These are phyloP conservation scores for Chrysoporthe puriensis DNA, from an alignment of 2,329 filamentous ascomycete species.

Conservation along the genomic window DNA sequence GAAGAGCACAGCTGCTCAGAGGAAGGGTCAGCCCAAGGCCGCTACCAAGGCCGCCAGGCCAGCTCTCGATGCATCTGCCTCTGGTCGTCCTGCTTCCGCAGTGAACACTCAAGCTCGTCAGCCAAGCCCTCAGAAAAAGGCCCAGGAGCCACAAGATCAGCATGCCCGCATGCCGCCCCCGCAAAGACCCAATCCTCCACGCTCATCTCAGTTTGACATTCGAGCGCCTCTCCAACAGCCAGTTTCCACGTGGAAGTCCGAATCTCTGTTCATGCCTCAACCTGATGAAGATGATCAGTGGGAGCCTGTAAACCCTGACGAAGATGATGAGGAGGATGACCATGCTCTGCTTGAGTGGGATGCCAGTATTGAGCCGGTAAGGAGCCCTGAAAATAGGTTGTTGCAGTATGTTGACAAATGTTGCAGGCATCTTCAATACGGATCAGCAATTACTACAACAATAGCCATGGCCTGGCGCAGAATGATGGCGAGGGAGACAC, in stretches of 20 bases:
- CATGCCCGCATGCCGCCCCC: slow-evolving; percentile 25
- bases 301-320: slow-evolving; percentile 66
- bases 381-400: slow-evolving; percentile 32
- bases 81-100: slow-evolving; percentile 43
- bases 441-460: slow-evolving; percentile 33
- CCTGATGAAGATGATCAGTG: slow-evolving; percentile 70
- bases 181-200: slow-evolving; percentile 41
- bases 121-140: slow-evolving; percentile 27
- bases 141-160: slow-evolving; percentile 14
- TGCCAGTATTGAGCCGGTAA: slow-evolving; percentile 65
- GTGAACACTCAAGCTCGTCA: slow-evolving; percentile 36
- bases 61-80: slow-evolving; percentile 51
- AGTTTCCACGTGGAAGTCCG: slow-evolving; percentile 61
- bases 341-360: slow-evolving; percentile 76
- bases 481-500: slow-evolving; percentile 21
- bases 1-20: slow-evolving; percentile 51
- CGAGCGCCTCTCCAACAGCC: slow-evolving; percentile 44
- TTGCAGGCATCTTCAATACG: slow-evolving; percentile 42
- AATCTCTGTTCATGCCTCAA: slow-evolving; percentile 71
- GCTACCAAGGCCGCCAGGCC: slow-evolving; percentile 47
- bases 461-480: slow-evolving; percentile 9
- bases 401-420: slow-evolving; percentile 2
- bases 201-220: slow-evolving; percentile 40
- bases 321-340: slow-evolving; percentile 64
- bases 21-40: slow-evolving; percentile 46